Base-by-base conservation (phyloP, 495 filamentous ascomycete genomes). In the Xylaria bambusicola region DNA sequence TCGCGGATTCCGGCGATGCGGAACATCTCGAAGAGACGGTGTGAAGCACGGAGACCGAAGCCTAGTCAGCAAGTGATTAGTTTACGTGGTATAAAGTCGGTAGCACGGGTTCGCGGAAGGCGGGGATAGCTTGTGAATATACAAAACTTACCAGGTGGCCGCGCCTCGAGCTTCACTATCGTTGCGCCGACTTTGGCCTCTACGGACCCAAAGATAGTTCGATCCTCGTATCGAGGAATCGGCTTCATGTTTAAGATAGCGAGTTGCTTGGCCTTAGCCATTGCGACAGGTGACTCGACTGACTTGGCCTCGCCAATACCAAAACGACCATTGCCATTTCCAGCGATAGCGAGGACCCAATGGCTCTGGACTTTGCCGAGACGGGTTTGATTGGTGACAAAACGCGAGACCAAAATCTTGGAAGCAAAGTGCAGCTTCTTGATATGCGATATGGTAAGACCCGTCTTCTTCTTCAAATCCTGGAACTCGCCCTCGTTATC, bases 11-110 rank as follows among this genome's bases (percentile, higher is more conserved):
- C 94, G 31, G 86, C 86, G 35, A 84, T 83, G 50, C 89, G 86
- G 64, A 88, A 89, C 77, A 99, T 93, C 71, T 97, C 92, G 72
- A 90, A 97, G 69, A 98, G 94, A 61, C 91, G 83, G 67, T 91
- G 84, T 63, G 95, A 90, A 69, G 89, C 90, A 59, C 94, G 88
- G 60, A 97, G 83, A 65, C 94, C 94, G 71, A 97, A 99, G 23
- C 92, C 92, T 96, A 55, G 20, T 27, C 8, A 20, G 23, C 29
- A 21, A 20, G 20, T 24, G 3, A 18, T 59, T 36, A 52, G 47
- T 17, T 46, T 29, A 12, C 35, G 60, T 60, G 62, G 52, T 49
- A 55, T n/a, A 7, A 27, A 33, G 20, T 0, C 21, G 18, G 23
- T n/a, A 15, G 8, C 15, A 12, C 8, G 9, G 47, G 24, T 20